A percentile compares a stretch with the other conserved stretches of the same genome.
Evolutionary conservation across 1,284 basidiomycete species (phyloP).

Genomic region (Tausonia pullulans): DNA sequence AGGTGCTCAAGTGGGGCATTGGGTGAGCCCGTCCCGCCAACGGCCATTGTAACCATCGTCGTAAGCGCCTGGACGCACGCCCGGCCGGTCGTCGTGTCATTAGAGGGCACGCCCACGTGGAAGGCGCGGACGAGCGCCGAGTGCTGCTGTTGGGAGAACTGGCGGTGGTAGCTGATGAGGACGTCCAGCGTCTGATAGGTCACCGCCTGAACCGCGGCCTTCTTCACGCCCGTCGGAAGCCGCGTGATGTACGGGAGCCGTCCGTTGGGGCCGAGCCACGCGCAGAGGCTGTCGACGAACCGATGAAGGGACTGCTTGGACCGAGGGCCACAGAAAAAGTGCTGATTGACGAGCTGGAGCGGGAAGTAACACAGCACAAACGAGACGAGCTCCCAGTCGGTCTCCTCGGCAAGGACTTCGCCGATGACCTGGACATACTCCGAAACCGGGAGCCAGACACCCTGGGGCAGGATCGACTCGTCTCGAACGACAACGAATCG

Average conservation of each 20-base stretch:
- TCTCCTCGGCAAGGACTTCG: conserved; percentile 60
- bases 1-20: conserved; percentile 67
- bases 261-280: conserved; percentile 19
- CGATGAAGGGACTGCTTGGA: conserved; percentile 54
- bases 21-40: neutral
- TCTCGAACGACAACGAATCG: conserved; percentile 34
- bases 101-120: conserved; percentile 48
- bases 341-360: conserved; percentile 85
- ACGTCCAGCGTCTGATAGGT: conserved; percentile 82
- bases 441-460: conserved; percentile 63
- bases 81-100: conserved; percentile 64
- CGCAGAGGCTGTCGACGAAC: conserved; percentile 58
- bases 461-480: conserved; percentile 36
- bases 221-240: conserved; percentile 42
- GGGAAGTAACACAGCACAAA: conserved; percentile 88
- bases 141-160: conserved; percentile 52
- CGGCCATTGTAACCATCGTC: conserved; percentile 32
- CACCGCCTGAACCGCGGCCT: conserved; percentile 75
- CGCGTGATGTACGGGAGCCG: conserved; percentile 36
- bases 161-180: conserved; percentile 73
- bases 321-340: conserved; percentile 85
- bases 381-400: conserved; percentile 87
- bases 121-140: conserved; percentile 72
- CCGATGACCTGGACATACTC: conserved; percentile 59
- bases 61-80: conserved; percentile 86